Conservation (phyloP, 805 yeast genomes). For the Geotrichum ghanense region DNA sequence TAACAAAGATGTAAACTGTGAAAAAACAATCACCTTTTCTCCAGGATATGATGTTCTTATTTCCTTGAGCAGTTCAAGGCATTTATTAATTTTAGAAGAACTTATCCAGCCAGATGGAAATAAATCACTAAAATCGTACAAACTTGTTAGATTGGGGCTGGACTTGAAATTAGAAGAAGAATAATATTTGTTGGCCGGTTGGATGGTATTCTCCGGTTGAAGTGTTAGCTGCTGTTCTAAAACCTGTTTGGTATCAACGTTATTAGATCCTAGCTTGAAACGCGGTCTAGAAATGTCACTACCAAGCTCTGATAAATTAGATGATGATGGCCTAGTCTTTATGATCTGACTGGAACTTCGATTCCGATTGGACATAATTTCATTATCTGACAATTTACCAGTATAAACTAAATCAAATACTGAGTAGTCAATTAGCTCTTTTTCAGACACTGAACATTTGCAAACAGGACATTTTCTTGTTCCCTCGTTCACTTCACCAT, state of each 20-base stretch:
- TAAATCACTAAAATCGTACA: conserved; percentile 6
- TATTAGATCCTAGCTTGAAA: not conserved
- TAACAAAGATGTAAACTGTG: conserved; percentile 76
- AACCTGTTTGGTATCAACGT: conserved; percentile 2
- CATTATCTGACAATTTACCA: conserved; percentile 17
- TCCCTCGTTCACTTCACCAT: conserved; percentile 13
- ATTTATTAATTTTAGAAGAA: conserved; percentile 61
- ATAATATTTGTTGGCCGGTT: not conserved
- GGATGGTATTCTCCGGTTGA: conserved; percentile 5
- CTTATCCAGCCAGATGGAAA: conserved; percentile 33
- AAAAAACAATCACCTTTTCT: conserved; percentile 74
- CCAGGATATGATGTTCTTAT: conserved; percentile 39
- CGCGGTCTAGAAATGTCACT: no score
- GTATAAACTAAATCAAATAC: conserved; percentile 15
- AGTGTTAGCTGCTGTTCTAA: not conserved
- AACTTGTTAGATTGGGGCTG: no score
- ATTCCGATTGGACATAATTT: conserved; percentile 6
- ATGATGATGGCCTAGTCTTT: not conserved
- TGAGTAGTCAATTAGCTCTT: conserved; percentile 21
- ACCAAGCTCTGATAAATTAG: no score
- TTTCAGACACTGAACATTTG: conserved; percentile 27
- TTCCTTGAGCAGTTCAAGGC: conserved; percentile 43
- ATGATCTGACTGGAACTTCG: not conserved
- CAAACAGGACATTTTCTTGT: conserved; percentile 46
- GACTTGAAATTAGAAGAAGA: not conserved